Evolutionary conservation across 2,329 filamentous ascomycete species (phyloP), one percentile per base, ranked within the genome.

Genomic region (Xylaria sp.): DNA sequence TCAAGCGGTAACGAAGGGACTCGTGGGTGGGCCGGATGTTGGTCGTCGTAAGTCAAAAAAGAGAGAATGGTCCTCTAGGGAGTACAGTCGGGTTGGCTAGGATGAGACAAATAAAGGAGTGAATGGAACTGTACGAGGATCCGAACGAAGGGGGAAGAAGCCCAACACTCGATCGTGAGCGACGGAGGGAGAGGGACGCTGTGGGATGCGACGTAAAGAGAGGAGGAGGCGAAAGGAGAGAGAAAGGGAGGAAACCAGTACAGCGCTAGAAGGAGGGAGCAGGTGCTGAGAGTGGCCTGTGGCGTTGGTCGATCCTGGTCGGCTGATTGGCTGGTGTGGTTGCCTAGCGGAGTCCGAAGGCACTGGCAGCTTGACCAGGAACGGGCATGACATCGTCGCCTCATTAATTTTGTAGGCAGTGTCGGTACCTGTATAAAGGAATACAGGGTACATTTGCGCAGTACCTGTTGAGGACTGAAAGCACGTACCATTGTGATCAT

Each of bases 41-140:
- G 55, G 58, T 68, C 59, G 67, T 68, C 50, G 65, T 67, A 56
- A 54, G 59, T 56, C 20, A 39, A 61, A 69, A 69, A 73, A 63
- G 54, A 73, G 63, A 44, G 73, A 71, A 68, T 61, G 66, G 65
- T 73, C 68, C 72, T 67, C 68, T 63, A 20, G 66, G 53, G 68
- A 71, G 61, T 69, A 72, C 64, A 70, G 65, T 67, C 72, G 69
- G 63, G 70, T 68, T 56, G 53, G 36, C 29, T 49, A 39, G 47
- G 64, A 57, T 47, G 61, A 44, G 55, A 33, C 49, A 59, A 59
- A 66, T 63, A 72, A 75, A 75, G 63, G 73, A 75, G 68, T 70
- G 73, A 74, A 76, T 69, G 66, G 63, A 69, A 67, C 60, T 64
- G 69, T 68, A 64, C 49, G 63, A 57, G 64, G 56, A 69, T 57